Conservation (phyloP, 2,329 filamentous ascomycete species). For the Penicillium hesseltinei region DNA sequence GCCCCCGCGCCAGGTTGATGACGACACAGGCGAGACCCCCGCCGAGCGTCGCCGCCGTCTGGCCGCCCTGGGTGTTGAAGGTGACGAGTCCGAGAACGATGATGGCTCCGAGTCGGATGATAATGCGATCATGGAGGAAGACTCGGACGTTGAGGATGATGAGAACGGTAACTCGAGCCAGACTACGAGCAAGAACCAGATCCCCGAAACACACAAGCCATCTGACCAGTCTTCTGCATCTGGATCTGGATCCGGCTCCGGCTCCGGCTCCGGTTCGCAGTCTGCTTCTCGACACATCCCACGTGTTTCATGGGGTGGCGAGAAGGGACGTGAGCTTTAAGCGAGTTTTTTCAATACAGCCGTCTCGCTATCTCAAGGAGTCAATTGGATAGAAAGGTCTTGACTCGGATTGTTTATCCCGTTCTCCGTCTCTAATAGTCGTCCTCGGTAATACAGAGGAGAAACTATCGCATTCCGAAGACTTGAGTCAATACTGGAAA, state of each 20-base stretch:
- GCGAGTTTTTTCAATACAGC: background rate
- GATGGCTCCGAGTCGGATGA: constrained; percentile 24
- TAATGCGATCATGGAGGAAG: constrained; percentile 25
- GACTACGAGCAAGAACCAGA: constrained; percentile 28
- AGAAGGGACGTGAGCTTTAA: constrained; percentile 33
- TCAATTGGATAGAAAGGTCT: background rate
- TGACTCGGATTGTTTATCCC: background rate
- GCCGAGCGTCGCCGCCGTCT: constrained; percentile 48
- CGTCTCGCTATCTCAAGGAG: background rate
- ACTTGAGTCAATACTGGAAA: background rate
- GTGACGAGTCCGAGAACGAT: constrained; percentile 26
- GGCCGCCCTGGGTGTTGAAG: constrained; percentile 41
- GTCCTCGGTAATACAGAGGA: background rate
- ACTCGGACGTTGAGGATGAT: constrained; percentile 24
- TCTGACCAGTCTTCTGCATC: constrained; percentile 24
- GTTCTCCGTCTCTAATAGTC: background rate
- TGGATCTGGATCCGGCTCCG: constrained; percentile 16
- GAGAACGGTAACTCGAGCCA: constrained; percentile 21
- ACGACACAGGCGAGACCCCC: constrained; percentile 45
- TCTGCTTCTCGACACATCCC: constrained; percentile 28
- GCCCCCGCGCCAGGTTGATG: constrained; percentile 28
- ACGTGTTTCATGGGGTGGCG: constrained; percentile 44
- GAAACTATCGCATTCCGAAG: background rate
- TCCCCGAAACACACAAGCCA: constrained; percentile 31
- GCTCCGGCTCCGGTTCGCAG: constrained; percentile 16